Percentiles rank a stretch among this genome's conserved stretches.
Conservation (phyloP, 192 early-diverging fungal genomes). For the Coemansia asiatica region DNA sequence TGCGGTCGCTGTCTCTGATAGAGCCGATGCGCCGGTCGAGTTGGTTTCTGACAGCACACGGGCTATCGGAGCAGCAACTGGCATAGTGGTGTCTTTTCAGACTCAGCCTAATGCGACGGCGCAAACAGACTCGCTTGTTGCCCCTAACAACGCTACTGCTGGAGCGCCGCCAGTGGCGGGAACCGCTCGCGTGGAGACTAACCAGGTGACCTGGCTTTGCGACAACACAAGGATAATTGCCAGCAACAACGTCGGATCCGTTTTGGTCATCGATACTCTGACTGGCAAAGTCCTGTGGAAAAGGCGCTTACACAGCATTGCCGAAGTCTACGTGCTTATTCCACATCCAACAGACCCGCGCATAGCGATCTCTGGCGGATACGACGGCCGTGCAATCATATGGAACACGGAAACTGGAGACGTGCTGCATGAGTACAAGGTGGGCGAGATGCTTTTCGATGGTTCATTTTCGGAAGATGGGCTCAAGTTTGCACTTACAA, state of each 20-base stretch:
- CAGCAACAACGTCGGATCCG: conserved; percentile 66
- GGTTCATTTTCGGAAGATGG: conserved; percentile 79
- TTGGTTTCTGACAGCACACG: conserved; percentile 17
- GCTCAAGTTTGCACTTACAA: conserved; percentile 67
- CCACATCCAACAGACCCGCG: conserved; percentile 70
- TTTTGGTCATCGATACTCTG: conserved; percentile 65
- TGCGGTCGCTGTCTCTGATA: neutral
- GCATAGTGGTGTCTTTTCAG: too few species aligned
- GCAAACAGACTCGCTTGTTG: too few species aligned
- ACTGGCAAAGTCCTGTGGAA: conserved; percentile 60
- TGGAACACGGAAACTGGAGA: conserved; percentile 72
- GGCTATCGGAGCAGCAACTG: neutral
- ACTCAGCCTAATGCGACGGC: too few species aligned
- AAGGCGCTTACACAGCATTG: conserved; percentile 35
- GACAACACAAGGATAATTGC: conserved; percentile 70
- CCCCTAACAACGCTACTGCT: neutral
- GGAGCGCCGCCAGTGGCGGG: neutral
- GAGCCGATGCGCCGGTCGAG: neutral
- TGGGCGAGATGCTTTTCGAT: conserved; percentile 64
- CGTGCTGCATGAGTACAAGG: conserved; percentile 56
- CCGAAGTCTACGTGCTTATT: conserved; percentile 71
- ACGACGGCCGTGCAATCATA: conserved; percentile 77
- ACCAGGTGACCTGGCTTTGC: conserved; percentile 69
- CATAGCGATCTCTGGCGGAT: conserved; percentile 76
- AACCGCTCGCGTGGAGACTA: conserved; percentile 38